A percentile compares a stretch with the other conserved stretches of the same genome.
phyloP scores from a whole-genome alignment of 2,329 filamentous ascomycete species.

The Microsporum canis region DNA sequence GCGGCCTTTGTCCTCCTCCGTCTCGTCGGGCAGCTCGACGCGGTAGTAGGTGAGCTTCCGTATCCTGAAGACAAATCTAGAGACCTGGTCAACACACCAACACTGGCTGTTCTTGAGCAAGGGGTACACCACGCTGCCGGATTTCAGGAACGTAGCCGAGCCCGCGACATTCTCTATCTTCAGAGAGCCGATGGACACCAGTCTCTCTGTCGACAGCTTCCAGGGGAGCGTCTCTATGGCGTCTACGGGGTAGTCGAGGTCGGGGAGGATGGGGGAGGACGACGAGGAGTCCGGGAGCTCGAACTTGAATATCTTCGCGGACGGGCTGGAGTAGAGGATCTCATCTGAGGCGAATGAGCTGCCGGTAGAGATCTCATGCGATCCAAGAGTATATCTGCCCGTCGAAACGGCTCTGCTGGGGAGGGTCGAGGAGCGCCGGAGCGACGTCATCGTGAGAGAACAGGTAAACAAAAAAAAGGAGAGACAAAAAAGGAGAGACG shows the following conservation, averaged over 20 bases:
- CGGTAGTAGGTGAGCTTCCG: slow-evolving; percentile 77
- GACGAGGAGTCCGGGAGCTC: slow-evolving; percentile 31
- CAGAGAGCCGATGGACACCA: slow-evolving; percentile 69
- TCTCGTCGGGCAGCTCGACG: slow-evolving; percentile 65
- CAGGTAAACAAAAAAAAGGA: neutral
- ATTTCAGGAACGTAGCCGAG: slow-evolving; percentile 78
- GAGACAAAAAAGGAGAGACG: neutral
- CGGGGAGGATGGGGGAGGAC: slow-evolving; percentile 29
- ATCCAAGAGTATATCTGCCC: slow-evolving; percentile 18
- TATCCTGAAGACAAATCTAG: slow-evolving; percentile 78
- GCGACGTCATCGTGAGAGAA: slow-evolving; percentile 2
- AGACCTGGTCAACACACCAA: slow-evolving; percentile 80
- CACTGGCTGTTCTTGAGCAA: slow-evolving; percentile 84
- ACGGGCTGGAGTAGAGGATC: slow-evolving; percentile 58
- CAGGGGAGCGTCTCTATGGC: slow-evolving; percentile 57
- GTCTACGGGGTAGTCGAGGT: slow-evolving; percentile 39
- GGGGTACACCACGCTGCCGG: slow-evolving; percentile 69
- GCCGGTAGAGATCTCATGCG: slow-evolving; percentile 15
- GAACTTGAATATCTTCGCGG: slow-evolving; percentile 61
- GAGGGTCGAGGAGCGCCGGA: slow-evolving; percentile 21
- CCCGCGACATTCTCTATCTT: slow-evolving; percentile 78
- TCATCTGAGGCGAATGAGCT: slow-evolving; percentile 24
- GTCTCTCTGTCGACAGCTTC: slow-evolving; percentile 65
- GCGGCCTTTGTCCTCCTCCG: slow-evolving; percentile 51
- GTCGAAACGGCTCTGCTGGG: slow-evolving; percentile 25